Evolutionary conservation across 2,329 filamentous ascomycete genomes (phyloP).

Genomic region (Aspergillus sp.): DNA sequence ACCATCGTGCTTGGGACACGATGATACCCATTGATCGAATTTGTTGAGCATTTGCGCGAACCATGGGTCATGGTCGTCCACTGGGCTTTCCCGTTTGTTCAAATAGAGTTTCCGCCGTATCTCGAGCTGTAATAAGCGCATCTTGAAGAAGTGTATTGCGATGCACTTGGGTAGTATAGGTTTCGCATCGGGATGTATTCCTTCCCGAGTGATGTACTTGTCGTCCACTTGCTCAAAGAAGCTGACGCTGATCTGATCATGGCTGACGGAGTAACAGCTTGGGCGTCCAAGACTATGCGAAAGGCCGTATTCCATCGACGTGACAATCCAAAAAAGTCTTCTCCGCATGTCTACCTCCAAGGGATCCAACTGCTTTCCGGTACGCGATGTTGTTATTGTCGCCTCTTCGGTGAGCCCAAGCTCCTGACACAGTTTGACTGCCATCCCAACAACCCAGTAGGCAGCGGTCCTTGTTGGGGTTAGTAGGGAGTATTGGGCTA

Average conservation of each 20-base stretch:
- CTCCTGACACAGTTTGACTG: slow-evolving; percentile 85
- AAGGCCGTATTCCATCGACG: slow-evolving; percentile 85
- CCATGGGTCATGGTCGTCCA: slow-evolving; percentile 83
- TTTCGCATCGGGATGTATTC: slow-evolving; percentile 71
- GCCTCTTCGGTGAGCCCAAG: slow-evolving; percentile 86
- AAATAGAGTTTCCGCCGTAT: slow-evolving; percentile 86
- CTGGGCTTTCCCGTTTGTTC: slow-evolving; percentile 75
- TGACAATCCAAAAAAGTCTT: slow-evolving; percentile 83
- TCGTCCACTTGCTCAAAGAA: slow-evolving; percentile 86
- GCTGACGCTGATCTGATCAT: slow-evolving; percentile 81
- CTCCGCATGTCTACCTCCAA: slow-evolving; percentile 88
- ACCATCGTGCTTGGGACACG: slow-evolving; percentile 72
- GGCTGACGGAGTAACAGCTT: slow-evolving; percentile 78
- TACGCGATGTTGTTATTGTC: slow-evolving; percentile 71
- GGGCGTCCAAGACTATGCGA: slow-evolving; percentile 87
- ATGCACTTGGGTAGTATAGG: slow-evolving; percentile 82
- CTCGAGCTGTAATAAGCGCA: slow-evolving; percentile 85
- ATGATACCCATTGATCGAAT: slow-evolving; percentile 77
- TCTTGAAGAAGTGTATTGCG: slow-evolving; percentile 90
- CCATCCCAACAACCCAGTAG: slow-evolving; percentile 90
- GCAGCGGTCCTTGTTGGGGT: slow-evolving; percentile 91
- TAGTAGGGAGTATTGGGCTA: slow-evolving; percentile 88
- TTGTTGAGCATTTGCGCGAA: slow-evolving; percentile 79
- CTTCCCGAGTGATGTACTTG: slow-evolving; percentile 76
- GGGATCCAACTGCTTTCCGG: slow-evolving; percentile 65